Conservation (phyloP, 805 yeast species). For the Saccharomycopsis amapae region DNA sequence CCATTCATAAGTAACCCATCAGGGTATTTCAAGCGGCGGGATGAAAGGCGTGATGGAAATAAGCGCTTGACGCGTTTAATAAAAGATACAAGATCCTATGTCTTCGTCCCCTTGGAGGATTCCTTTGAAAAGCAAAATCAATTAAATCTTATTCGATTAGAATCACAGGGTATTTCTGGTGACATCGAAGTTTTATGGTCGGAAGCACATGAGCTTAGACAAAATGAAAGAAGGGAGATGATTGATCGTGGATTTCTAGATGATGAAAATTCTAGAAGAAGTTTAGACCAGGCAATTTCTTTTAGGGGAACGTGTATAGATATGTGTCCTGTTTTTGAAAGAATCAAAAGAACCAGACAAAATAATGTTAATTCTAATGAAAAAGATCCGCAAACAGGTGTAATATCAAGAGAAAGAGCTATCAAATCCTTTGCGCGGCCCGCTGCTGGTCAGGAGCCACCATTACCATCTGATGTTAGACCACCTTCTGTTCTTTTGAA, state of each 20-base stretch:
- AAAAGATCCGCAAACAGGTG: slow-evolving; percentile 48
- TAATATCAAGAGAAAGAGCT: slow-evolving; percentile 54
- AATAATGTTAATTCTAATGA: slow-evolving; percentile 80
- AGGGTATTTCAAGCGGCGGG: neutral
- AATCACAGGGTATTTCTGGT: slow-evolving; percentile 33
- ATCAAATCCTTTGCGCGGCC: slow-evolving; percentile 93
- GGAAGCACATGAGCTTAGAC: slow-evolving; percentile 65
- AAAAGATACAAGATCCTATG: slow-evolving; percentile 29
- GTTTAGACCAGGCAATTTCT: slow-evolving; percentile 77
- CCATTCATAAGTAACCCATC: neutral
- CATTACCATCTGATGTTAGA: slow-evolving; percentile 93
- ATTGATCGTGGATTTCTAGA: slow-evolving; percentile 79
- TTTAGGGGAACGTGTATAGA: slow-evolving; percentile 86
- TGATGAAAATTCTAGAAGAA: slow-evolving; percentile 73
- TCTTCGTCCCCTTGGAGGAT: slow-evolving; percentile 27
- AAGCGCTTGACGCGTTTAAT: slow-evolving; percentile 28
- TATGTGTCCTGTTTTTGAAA: slow-evolving; percentile 93
- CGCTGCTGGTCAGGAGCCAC: slow-evolving; percentile 97
- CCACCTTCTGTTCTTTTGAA: slow-evolving; percentile 71
- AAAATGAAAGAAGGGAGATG: slow-evolving; percentile 69
- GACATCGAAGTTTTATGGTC: slow-evolving; percentile 73
- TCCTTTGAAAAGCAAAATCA: slow-evolving; percentile 80
- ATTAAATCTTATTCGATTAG: slow-evolving; percentile 46
- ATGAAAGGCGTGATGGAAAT: neutral
- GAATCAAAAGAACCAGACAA: slow-evolving; percentile 80